Base-by-base conservation (phyloP, 208 protist genomes). In the Naegleria gruberi region DNA sequence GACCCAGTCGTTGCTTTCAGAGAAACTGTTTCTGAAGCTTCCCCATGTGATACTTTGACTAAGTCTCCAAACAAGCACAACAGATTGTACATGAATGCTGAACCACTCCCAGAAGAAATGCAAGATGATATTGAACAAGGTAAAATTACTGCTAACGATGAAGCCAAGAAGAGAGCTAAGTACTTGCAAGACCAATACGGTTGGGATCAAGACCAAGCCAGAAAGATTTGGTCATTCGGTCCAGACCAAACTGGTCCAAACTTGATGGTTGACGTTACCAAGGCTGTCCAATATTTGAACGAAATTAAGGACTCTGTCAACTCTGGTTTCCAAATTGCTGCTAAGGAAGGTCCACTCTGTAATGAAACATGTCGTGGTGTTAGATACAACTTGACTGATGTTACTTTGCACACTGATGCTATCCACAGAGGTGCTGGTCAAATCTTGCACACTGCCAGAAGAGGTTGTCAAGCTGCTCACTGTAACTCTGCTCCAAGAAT, bases 61-160 rank as follows among this genome's bases (percentile, higher is more conserved):
- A 98, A 98, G 96, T 97, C 98, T 89, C 96, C 99, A 92, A 99
- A 99, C 98, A 99, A 99, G 94, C 98, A 99, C 95, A 99, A 99
- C 95, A 95, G 99, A 94, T 92, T 99, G 43, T 99, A 96, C 94
- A 95, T 98, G 90, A 94, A 95, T 55, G 98, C 97, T 47, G 81
- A 91, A 10, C 98, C 98, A 42, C 92, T 99, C 44, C 92, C 91
- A 45, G 97, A 99, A 90, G 96, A 97, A 88, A 91, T 98, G 1
- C 95, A 93, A 65, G 92, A 98, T n/a, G 96, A 91, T 34, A 99
- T 99, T 89, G 98, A 99, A 91, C 92, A 95, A 8, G 94, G 94
- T 73, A 93, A 94, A 40, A 94, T 98, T 91, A 95, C 91, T 47
- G n/a, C 95, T 30, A 93, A 95, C 44, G 94, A 97, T 41, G 98